These are phyloP conservation scores for Nitzschia palea DNA, from an alignment of 108 stramenopile genomes.

Conservation along the genomic window DNA sequence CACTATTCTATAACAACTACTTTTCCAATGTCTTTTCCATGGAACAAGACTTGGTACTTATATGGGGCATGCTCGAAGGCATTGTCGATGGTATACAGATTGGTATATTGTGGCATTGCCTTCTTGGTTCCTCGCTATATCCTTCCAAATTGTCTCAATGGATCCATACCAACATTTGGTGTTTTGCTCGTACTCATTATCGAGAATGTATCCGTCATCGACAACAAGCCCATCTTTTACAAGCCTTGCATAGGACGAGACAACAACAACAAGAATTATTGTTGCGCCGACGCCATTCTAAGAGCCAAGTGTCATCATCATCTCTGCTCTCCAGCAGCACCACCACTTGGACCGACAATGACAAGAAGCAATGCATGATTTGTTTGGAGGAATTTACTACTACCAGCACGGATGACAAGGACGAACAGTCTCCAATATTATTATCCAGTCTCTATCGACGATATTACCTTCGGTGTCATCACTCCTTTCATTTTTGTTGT, in stretches of 20 bases:
- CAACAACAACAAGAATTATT: background rate
- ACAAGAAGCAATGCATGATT: slow-evolving; percentile 14
- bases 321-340: background rate
- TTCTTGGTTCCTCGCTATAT: background rate
- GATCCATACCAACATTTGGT: background rate
- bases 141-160: background rate
- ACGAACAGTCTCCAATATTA: background rate
- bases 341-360: background rate
- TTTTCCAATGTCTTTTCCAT: slow-evolving; percentile 4
- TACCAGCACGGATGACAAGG: background rate
- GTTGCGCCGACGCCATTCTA: background rate
- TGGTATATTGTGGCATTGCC: background rate
- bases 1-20: no score
- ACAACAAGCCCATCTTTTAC: background rate
- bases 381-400: slow-evolving; percentile 11
- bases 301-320: no score
- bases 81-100: background rate
- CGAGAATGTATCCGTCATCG: background rate
- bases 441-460: slow-evolving; percentile 13
- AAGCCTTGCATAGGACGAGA: background rate
- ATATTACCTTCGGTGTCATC: slow-evolving; percentile 1
- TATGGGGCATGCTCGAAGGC: background rate
- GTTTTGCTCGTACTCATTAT: background rate
- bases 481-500: slow-evolving; percentile 12
- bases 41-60: slow-evolving; percentile 7